Percentiles rank a stretch among this genome's conserved stretches.
Conservation (phyloP, 2,329 filamentous ascomycete species). For the Trichoderma arundinaceum region DNA sequence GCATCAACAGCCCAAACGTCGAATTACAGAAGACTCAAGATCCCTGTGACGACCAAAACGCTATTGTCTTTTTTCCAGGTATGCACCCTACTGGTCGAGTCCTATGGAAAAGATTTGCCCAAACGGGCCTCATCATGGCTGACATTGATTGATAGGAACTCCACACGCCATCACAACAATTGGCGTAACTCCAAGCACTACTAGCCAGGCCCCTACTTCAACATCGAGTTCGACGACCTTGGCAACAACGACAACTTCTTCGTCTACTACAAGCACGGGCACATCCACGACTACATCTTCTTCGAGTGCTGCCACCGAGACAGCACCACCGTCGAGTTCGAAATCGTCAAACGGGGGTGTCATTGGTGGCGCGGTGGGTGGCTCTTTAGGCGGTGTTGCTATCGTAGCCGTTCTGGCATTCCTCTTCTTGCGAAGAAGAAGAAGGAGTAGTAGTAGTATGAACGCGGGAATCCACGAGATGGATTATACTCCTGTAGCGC, state of each 20-base stretch:
- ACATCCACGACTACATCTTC: neutral
- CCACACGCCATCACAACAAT: neutral
- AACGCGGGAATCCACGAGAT: neutral
- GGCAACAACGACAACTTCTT: neutral
- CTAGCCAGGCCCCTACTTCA: neutral
- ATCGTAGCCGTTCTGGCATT: neutral
- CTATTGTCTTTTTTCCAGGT: constrained; percentile 23
- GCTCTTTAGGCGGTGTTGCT: neutral
- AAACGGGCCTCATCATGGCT: neutral
- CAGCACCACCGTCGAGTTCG: neutral
- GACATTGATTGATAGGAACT: neutral
- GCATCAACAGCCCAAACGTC: constrained; percentile 6
- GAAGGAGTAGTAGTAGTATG: neutral
- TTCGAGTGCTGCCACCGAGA: neutral
- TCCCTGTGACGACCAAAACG: neutral
- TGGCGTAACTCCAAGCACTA: neutral
- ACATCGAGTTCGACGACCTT: neutral
- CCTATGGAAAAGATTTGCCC: too few species aligned
- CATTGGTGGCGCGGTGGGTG: constrained; percentile 10
- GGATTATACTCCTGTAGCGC: neutral
- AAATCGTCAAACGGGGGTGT: constrained; percentile 1
- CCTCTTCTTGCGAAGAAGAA: neutral
- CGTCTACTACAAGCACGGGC: neutral
- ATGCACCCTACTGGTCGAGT: neutral
- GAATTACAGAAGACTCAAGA: neutral